Percentiles rank a stretch among this genome's conserved stretches.
Evolutionary conservation across 2,329 filamentous ascomycete species (phyloP).

Genomic region (Arthrobotrys musiformis): DNA sequence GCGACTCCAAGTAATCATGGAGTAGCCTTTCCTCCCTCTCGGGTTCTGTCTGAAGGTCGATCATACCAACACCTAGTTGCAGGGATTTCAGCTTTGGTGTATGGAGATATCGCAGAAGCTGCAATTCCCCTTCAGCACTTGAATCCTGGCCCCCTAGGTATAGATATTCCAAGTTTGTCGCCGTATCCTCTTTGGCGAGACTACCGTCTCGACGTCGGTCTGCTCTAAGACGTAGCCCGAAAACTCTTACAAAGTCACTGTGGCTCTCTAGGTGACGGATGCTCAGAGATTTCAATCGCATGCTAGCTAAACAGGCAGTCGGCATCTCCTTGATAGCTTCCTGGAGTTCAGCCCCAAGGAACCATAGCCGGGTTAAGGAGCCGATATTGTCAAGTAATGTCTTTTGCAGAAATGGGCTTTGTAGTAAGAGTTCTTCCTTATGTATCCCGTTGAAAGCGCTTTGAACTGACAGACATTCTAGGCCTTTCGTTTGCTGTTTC

Average conservation of each 20-base stretch:
- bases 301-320: not conserved
- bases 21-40: not conserved
- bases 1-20: not conserved
- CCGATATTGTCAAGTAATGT: not conserved
- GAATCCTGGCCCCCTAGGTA: constrained; percentile 11
- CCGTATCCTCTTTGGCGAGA: not conserved
- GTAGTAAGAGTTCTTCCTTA: not conserved
- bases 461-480: constrained; percentile 33
- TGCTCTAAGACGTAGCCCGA: constrained; percentile 11
- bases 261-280: not conserved
- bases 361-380: constrained; percentile 29
- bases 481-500: not conserved
- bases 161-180: constrained; percentile 13
- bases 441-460: not conserved
- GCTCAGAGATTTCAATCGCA: constrained; percentile 39
- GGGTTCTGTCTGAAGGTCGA: not conserved
- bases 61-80: constrained; percentile 10
- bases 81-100: constrained; percentile 32
- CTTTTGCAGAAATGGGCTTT: not conserved
- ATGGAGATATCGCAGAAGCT: constrained; percentile 11
- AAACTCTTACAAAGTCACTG: constrained; percentile 16
- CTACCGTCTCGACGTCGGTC: not conserved
- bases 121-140: not conserved
- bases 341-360: constrained; percentile 22
- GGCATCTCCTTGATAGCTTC: constrained; percentile 6